Evolutionary conservation across 345 rosid genomes (phyloP).

Genomic region (Pistacia integerrima): DNA sequence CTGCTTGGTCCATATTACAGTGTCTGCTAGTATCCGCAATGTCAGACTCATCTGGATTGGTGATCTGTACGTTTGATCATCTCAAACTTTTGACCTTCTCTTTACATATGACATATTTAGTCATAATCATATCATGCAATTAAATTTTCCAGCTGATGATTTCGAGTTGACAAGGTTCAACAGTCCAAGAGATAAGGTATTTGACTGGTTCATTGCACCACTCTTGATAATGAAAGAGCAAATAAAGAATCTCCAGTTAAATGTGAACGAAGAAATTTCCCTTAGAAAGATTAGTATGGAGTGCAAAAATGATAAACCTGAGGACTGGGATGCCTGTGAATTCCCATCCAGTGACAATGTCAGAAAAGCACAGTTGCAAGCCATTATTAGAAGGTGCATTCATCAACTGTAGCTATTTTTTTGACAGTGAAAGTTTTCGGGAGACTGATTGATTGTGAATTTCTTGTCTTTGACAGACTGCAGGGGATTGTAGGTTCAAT

Average conservation of each 20-base stretch:
- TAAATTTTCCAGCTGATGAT: constrained; percentile 47
- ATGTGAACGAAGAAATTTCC: constrained; percentile 56
- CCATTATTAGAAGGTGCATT: constrained; percentile 69
- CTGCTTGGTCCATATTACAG: constrained; percentile 73
- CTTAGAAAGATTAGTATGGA: constrained; percentile 52
- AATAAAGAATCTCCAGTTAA: constrained; percentile 56
- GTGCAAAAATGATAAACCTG: constrained; percentile 53
- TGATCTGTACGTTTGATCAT: constrained; percentile 53
- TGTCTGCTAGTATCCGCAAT: constrained; percentile 74
- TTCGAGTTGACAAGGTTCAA: constrained; percentile 61
- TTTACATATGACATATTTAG: neutral
- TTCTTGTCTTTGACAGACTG: constrained; percentile 38
- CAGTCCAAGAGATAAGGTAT: constrained; percentile 63
- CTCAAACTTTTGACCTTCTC: neutral
- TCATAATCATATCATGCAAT: constrained; percentile 3
- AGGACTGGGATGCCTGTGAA: constrained; percentile 62
- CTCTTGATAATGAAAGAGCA: constrained; percentile 78
- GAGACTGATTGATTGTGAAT: neutral
- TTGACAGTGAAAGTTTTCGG: neutral
- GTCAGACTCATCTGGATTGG: constrained; percentile 60
- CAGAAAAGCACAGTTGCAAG: constrained; percentile 83
- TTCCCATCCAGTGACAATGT: constrained; percentile 61
- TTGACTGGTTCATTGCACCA: constrained; percentile 79
- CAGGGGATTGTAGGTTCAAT: constrained; percentile 75
- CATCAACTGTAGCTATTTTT: neutral